Conservation (phyloP, 1,284 basidiomycete genomes). For the Moesziomyces antarcticus region DNA sequence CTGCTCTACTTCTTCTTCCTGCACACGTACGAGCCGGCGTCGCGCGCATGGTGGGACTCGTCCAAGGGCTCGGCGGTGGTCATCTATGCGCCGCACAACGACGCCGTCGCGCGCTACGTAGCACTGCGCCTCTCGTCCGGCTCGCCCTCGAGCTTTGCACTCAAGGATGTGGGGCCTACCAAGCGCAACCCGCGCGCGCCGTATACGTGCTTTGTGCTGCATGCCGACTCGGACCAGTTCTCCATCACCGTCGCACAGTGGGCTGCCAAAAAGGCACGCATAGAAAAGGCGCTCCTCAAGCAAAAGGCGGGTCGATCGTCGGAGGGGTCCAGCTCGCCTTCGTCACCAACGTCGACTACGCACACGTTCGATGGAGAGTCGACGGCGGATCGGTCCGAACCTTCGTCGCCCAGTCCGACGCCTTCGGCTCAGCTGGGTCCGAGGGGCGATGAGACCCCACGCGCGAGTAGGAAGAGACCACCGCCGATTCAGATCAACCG, state of each 20-base stretch:
- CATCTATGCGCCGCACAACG: conserved; percentile 45
- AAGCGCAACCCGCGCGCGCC: conserved; percentile 34
- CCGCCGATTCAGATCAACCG: conserved; percentile 18
- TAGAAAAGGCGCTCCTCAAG: conserved; percentile 35
- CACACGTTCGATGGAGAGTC: conserved; percentile 16
- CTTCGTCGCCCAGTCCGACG: conserved; percentile 5
- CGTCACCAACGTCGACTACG: conserved; percentile 22
- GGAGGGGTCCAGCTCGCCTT: conserved; percentile 18
- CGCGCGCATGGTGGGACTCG: conserved; percentile 44
- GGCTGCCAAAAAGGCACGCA: conserved; percentile 48
- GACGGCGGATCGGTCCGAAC: conserved; percentile 3
- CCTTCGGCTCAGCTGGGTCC: background rate
- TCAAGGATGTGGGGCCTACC: conserved; percentile 34
- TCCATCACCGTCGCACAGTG: conserved; percentile 48
- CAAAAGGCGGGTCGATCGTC: conserved; percentile 8
- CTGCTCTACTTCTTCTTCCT: conserved; percentile 34
- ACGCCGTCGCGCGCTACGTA: conserved; percentile 40
- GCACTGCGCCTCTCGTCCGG: conserved; percentile 43
- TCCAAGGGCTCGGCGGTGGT: conserved; percentile 46
- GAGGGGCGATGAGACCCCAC: conserved; percentile 30
- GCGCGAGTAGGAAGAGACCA: conserved; percentile 13
- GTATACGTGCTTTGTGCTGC: conserved; percentile 51
- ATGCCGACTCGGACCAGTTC: conserved; percentile 41
- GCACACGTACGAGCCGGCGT: conserved; percentile 28
- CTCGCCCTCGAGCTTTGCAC: conserved; percentile 43